phyloP scores from a whole-genome alignment of 768 basidiomycete species.

The Amanita phalloides region DNA sequence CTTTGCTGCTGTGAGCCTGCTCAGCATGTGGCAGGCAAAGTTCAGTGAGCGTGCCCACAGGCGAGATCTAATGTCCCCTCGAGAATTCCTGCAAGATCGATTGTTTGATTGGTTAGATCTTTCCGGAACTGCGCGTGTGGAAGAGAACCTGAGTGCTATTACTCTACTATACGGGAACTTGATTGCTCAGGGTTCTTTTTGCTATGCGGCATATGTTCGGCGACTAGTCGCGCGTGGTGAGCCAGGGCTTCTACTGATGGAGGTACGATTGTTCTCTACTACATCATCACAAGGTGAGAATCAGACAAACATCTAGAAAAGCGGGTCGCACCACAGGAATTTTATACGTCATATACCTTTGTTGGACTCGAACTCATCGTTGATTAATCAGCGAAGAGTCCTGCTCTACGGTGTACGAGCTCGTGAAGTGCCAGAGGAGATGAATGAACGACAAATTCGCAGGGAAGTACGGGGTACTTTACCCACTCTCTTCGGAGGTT shows the following conservation, averaged over 20 bases:
- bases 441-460: conserved; percentile 59
- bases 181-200: conserved; percentile 59
- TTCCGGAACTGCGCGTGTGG: conserved; percentile 48
- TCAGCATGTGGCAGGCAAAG: conserved; percentile 50
- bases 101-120: conserved; percentile 77
- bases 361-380: conserved; percentile 42
- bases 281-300: conserved; percentile 4
- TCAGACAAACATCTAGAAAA: conserved; percentile 20
- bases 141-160: conserved; percentile 44
- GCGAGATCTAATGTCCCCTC: conserved; percentile 47
- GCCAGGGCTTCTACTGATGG: conserved; percentile 38
- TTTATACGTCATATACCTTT: conserved; percentile 70
- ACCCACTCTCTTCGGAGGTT: conserved; percentile 62
- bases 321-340: conserved; percentile 52
- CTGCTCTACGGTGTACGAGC: conserved; percentile 59
- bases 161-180: conserved; percentile 65
- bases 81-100: conserved; percentile 60
- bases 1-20: conserved; percentile 62
- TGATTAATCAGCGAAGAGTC: conserved; percentile 59
- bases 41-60: conserved; percentile 53
- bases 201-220: conserved; percentile 66
- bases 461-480: conserved; percentile 54
- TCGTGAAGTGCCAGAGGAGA: conserved; percentile 62
- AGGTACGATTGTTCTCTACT: conserved; percentile 26
- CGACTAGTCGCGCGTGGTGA: conserved; percentile 77